Conservation (phyloP, 768 basidiomycete genomes). For the Lepiota brunneoincarnata region DNA sequence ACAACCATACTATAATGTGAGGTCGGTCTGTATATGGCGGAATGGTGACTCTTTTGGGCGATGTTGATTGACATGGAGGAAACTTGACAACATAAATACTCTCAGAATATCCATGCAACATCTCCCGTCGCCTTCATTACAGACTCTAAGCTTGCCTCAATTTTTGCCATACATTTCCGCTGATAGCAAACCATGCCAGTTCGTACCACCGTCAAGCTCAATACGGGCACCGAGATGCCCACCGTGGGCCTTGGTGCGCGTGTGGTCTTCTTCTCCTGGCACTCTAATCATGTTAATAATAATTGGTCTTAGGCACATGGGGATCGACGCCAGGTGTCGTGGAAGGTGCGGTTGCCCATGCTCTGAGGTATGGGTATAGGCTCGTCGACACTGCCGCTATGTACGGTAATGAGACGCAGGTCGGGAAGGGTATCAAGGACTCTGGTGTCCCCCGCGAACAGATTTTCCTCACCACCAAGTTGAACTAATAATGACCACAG, state of each 20-base stretch:
- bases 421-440: slow-evolving; percentile 74
- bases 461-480: slow-evolving; percentile 81
- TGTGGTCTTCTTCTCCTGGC: neutral
- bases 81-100: no score
- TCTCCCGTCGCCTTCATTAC: no score
- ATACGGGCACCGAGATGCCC: slow-evolving; percentile 78
- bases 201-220: slow-evolving; percentile 53
- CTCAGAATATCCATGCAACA: no score
- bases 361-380: slow-evolving; percentile 72
- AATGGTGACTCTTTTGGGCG: no score
- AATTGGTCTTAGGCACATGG: slow-evolving; percentile 61
- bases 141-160: neutral
- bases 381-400: slow-evolving; percentile 70
- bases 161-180: no score
- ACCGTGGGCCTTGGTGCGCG: slow-evolving; percentile 61
- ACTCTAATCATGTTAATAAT: neutral
- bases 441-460: slow-evolving; percentile 70
- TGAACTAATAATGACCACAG: slow-evolving; percentile 64
- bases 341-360: slow-evolving; percentile 69
- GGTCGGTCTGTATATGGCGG: no score
- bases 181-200: slow-evolving; percentile 41
- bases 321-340: slow-evolving; percentile 70
- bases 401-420: slow-evolving; percentile 76
- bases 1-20: no score
- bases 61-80: no score